A percentile compares a stretch with the other conserved stretches of the same genome.
Conservation (phyloP, 1,284 basidiomycete genomes). For the Sporisorium graminicola region DNA sequence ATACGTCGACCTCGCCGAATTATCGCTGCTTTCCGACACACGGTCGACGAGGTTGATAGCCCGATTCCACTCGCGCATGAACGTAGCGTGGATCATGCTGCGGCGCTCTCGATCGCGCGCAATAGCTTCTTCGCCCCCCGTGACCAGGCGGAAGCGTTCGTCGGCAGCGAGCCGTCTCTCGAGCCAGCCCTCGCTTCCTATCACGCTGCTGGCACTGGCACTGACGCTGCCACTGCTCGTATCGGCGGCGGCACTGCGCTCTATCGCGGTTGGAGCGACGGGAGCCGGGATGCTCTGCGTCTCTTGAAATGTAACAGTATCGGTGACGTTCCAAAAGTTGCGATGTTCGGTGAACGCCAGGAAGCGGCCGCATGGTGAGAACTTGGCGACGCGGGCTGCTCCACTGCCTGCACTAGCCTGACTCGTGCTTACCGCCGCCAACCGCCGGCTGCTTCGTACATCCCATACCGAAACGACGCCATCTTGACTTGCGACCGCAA, state of each 20-base stretch:
- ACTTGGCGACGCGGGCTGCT: slow-evolving; percentile 57
- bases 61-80: slow-evolving; percentile 45
- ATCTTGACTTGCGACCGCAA: slow-evolving; percentile 87
- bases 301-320: slow-evolving; percentile 50
- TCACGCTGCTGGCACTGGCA: not conserved
- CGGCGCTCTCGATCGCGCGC: slow-evolving; percentile 31
- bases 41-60: slow-evolving; percentile 33
- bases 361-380: slow-evolving; percentile 52
- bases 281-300: slow-evolving; percentile 39
- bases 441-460: slow-evolving; percentile 63
- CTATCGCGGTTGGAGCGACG: not conserved
- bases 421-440: slow-evolving; percentile 54
- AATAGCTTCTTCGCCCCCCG: slow-evolving; percentile 26
- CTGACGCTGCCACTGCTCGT: not conserved
- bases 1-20: slow-evolving; percentile 5
- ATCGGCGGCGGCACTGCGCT: not conserved
- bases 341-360: slow-evolving; percentile 60
- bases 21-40: not conserved
- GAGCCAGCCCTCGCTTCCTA: not conserved
- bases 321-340: slow-evolving; percentile 51
- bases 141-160: slow-evolving; percentile 28
- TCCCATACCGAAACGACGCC: slow-evolving; percentile 78
- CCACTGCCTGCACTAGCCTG: slow-evolving; percentile 45
- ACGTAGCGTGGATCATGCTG: slow-evolving; percentile 39
- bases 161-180: slow-evolving; percentile 13